phyloP scores from a whole-genome alignment of 805 yeast genomes.

The Jamesozyma hellenica region DNA sequence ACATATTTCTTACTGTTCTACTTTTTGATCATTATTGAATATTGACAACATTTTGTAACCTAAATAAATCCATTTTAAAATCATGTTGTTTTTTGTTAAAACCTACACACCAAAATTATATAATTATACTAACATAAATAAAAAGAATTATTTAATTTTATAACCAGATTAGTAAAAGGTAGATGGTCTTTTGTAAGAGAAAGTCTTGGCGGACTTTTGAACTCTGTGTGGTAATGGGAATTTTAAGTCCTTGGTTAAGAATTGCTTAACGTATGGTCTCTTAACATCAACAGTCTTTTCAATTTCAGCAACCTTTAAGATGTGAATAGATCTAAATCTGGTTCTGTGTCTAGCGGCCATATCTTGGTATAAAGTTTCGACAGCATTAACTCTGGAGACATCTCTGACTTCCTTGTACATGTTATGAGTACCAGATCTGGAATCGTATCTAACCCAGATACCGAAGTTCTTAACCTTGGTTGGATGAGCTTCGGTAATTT shows the following conservation, averaged over 20 bases:
- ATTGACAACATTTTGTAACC: too few relatives aligned
- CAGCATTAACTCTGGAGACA: conserved; percentile 97
- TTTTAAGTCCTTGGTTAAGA: conserved; percentile 86
- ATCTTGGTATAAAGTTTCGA: conserved; percentile 96
- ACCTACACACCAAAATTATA: conserved; percentile 25
- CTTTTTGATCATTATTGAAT: too few relatives aligned
- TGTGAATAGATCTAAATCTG: conserved; percentile 98
- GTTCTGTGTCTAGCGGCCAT: conserved; percentile 99
- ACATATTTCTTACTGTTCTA: too few relatives aligned
- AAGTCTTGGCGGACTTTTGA: conserved; percentile 79
- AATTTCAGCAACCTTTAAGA: conserved; percentile 97
- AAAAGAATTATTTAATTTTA: conserved; percentile 2
- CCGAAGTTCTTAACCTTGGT: conserved; percentile 99
- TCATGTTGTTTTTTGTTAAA: conserved; percentile 7
- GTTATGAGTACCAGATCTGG: conserved; percentile 99
- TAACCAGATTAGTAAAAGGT: conserved; percentile 75
- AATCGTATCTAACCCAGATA: conserved; percentile 99
- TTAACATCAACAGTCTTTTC: conserved; percentile 96
- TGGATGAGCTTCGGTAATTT: conserved; percentile 90
- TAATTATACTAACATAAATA: conserved; percentile 11
- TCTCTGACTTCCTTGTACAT: conserved; percentile 99
- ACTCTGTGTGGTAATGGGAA: conserved; percentile 99
- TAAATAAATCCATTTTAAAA: too few relatives aligned
- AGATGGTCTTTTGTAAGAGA: conserved; percentile 87
- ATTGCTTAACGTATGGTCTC: conserved; percentile 98